Conservation (phyloP, 768 basidiomycete genomes). For the Favolaschia claudopus region DNA sequence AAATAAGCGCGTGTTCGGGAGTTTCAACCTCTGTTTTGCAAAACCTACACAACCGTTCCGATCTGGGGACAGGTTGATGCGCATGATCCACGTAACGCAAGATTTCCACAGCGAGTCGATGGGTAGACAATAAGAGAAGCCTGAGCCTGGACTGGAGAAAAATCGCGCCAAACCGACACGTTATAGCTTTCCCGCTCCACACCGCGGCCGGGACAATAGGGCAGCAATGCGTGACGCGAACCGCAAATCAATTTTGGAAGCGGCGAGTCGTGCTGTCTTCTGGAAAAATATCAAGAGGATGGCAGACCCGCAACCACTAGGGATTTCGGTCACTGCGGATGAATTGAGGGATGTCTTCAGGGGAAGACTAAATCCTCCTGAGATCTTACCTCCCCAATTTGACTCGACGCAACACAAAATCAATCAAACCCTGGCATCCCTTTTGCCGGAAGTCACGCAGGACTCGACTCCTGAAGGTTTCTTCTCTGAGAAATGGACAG, state of each 20-base stretch:
- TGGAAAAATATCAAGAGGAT: conserved; percentile 9
- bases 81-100: no score
- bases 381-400: no score
- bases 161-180: no score
- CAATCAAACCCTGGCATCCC: background rate
- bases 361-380: conserved; percentile 9
- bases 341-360: conserved; percentile 7
- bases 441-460: conserved; percentile 2
- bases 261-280: background rate
- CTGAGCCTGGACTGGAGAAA: no score
- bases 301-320: background rate
- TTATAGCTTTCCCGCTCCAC: background rate
- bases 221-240: conserved; percentile 3
- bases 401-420: conserved; percentile 5
- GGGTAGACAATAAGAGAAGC: no score
- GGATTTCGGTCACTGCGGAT: background rate
- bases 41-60: no score
- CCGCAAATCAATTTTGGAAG: background rate
- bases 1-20: no score
- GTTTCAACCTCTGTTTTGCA: no score
- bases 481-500: conserved; percentile 10
- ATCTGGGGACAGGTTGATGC: no score
- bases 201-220: background rate
- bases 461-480: conserved; percentile 15
- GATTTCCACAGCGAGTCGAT: no score